Evolutionary conservation across 768 basidiomycete genomes (phyloP).

Genomic region (Candolleomyces efflorescens): DNA sequence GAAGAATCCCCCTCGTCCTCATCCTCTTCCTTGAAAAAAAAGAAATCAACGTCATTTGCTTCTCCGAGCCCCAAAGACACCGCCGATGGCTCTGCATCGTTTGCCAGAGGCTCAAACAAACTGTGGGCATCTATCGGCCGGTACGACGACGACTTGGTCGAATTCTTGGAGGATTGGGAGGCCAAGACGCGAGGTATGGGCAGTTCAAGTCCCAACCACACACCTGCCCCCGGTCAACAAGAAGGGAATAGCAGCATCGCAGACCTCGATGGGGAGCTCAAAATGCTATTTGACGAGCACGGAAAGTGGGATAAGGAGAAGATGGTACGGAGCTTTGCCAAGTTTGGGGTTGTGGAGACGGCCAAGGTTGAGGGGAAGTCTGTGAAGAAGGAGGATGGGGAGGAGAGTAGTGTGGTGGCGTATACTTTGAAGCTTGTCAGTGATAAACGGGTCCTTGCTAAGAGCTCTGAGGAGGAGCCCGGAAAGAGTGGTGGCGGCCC

Average conservation of each 20-base stretch:
- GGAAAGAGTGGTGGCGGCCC: neutral
- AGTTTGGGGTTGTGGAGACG: too few relatives aligned
- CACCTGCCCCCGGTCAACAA: too few relatives aligned
- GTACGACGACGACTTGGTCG: conserved; percentile 70
- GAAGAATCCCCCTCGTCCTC: neutral
- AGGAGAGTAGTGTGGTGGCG: neutral
- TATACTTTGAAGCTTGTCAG: neutral
- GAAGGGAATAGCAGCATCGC: too few relatives aligned
- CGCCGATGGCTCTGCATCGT: conserved; percentile 9
- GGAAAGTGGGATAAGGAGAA: too few relatives aligned
- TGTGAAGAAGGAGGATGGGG: conserved; percentile 3
- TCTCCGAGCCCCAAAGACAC: neutral
- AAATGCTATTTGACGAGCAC: too few relatives aligned
- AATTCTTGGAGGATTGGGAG: conserved; percentile 62
- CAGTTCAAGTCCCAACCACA: conserved; percentile 20
- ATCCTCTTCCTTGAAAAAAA: neutral
- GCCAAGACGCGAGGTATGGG: conserved; percentile 41
- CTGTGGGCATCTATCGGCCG: conserved; percentile 77
- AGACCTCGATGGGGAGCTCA: too few relatives aligned
- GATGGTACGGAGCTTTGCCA: too few relatives aligned
- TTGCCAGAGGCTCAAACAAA: conserved; percentile 28
- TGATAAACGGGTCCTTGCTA: neutral
- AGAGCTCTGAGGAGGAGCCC: neutral
- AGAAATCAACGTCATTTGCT: neutral
- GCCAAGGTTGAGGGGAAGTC: too few relatives aligned